Evolutionary conservation across 2,329 filamentous ascomycete genomes (phyloP), one percentile per base, ranked within the genome.

Genomic region (Arthroderma uncinatum): DNA sequence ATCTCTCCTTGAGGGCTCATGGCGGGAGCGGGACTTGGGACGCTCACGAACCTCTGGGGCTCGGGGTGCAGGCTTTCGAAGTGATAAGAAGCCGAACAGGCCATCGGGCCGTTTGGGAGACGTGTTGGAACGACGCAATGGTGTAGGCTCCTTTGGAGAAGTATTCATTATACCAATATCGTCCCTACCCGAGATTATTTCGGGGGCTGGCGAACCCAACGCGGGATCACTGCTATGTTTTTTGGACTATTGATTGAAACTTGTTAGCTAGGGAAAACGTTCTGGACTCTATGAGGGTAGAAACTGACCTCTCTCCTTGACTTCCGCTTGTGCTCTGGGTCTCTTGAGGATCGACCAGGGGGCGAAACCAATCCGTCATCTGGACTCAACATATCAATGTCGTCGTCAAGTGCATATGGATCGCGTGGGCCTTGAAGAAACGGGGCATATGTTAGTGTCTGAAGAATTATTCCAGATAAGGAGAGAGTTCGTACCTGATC

Each of bases 341-440:
- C 66, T 58, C 66, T 70, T 10, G 68, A 66, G 19, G 47, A 50
- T 34, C 25, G n/a, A 30, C 47, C 47, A 19, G 47, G 47, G 10
- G 47, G 47, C 12, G 47, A 50, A 25, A 34, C 25, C 48, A 69
- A 70, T 25, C 69, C 70, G 62, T 85, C 78, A n/a, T 53, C 50
- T 14, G 30, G 50, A 12, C 50, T 53, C 40, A 80, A 75, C 76
- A 84, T 79, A 53, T 81, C 75, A 57, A 81, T 73, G 64, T 85
- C 82, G 62, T 86, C 83, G 58, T 82, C 79, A 57, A 84, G 75
- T 25, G 82, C 75, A 72, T 86, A 84, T 59, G 84, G 80, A 67
- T 82, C 78, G 59, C 75, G 77, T 59, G 65, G 66, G 57, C 60
- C 69, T 71, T 40, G 1, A 52, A 12, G 30, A 23, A 36, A 30